Base-by-base conservation (phyloP, 495 filamentous ascomycete genomes). In the Xylaria acuta region DNA sequence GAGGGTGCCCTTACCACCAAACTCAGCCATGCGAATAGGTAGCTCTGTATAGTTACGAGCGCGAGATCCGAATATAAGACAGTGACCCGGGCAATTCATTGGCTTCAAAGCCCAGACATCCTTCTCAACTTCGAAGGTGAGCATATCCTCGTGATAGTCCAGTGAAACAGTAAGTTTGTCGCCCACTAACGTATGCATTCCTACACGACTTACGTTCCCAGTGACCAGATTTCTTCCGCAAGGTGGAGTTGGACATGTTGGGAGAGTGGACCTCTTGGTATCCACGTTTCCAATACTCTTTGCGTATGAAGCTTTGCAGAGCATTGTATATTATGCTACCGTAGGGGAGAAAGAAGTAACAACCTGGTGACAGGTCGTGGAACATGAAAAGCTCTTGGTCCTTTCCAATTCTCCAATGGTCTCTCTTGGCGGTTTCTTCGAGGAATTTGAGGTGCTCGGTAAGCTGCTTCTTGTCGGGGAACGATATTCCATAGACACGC, bases 301-400 rank as follows among this genome's bases (percentile, higher is more conserved):
- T 86, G 38, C 91, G 89, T 72, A 98, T 86, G 79, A 97, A 93
- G 8, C 85, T 85, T 80, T 93, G 89, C 2, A 99, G 82, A 18
- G 92, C 90, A 78, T 98, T 98, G 85, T 97, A 93, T 75, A 99
- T 97, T 73, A 91, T 89, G 77, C 91, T 93, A 41, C 96, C 96
- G 76, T 96, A 92, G 9, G 95, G 96, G n/a, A 97, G 86, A 79
- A 95, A 93, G 87, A 99, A 97, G 56, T 91, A 89, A n/a, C 92
- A 95, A 22, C 96, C 96, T 1, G 96, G 97, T 8, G 94, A 97
- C 27, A 90, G 84, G 59, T 97, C 94, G 74, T 97, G 89, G 83
- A 98, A 98, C 86, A 98, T 97, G 84, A 97, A 98, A 11, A 99
- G 89, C 78, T 99, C 95, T 77, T 99, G 96, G 49, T 97, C 95